phyloP scores from a whole-genome alignment of 192 early-diverging fungal species.

The Phlyctochytrium bullatum region DNA sequence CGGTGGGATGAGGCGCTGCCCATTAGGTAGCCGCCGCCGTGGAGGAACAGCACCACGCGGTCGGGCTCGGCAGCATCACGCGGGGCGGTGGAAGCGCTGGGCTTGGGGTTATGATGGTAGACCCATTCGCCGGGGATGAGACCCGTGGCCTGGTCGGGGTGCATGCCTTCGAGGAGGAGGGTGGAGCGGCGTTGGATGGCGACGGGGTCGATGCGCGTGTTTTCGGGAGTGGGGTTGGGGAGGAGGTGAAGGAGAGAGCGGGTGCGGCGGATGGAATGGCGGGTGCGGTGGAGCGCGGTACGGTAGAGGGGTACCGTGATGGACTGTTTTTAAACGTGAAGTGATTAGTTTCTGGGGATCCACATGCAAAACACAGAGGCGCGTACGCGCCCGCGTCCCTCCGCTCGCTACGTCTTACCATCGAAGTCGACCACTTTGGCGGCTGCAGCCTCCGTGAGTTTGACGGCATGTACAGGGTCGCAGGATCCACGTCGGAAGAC shows the following conservation, averaged over 20 bases:
- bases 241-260: constrained; percentile 20
- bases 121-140: constrained; percentile 24
- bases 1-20: constrained; percentile 25
- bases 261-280: constrained; percentile 12
- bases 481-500: no score
- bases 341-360: not conserved
- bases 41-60: constrained; percentile 34
- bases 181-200: constrained; percentile 15
- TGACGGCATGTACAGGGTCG: no score
- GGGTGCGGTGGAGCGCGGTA: constrained; percentile 12
- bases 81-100: not conserved
- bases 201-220: constrained; percentile 6
- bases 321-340: constrained; percentile 7
- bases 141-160: constrained; percentile 10
- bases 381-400: not conserved
- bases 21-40: constrained; percentile 37
- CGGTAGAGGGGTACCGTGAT: constrained; percentile 30
- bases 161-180: constrained; percentile 25
- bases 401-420: constrained; percentile 6
- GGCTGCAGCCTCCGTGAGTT: not conserved
- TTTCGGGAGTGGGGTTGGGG: constrained; percentile 11
- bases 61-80: constrained; percentile 3
- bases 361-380: not conserved
- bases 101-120: not conserved
- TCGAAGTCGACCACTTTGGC: constrained; percentile 19